Evolutionary conservation across 805 yeast genomes (phyloP), one percentile per base, ranked within the genome.

Genomic region (Ogataea chonburiensis): DNA sequence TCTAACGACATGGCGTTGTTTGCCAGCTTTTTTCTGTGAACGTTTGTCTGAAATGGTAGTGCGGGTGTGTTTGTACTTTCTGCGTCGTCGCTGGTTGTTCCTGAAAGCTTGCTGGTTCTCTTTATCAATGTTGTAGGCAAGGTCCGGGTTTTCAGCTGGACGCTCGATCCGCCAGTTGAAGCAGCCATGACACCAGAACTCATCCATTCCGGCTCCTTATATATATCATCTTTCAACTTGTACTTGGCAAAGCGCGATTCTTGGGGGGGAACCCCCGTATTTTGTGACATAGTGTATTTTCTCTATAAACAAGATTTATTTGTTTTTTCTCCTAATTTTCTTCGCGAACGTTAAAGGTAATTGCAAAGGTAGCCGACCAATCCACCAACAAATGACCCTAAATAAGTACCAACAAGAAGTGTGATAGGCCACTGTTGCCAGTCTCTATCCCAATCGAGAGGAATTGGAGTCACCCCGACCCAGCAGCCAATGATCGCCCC

Each of bases 401-500:
- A 20, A 51, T 86, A 86, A 0, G 79, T 79, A 2, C 98, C 97
- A 7, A 75, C 69, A 10, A 91, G 66, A 27, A 91, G 70, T 0
- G 98, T 91, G 36, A 87, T 75, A 5, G 98, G 98, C 94, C 96
- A 91, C 35, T 70, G 73, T 61, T 91, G 98, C 98, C 98, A 91
- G 17, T 83, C 86, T 51, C 98, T 72, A 58, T 91, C 98, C 98
- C 98, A 91, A 60, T 91, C 98, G 41, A 93, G 68, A 0, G 98
- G 97, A 40, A 93, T 88, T 1, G 95, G 98, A 23, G 86, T 60
- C 3, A 91, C 96, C 11, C 98, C 97, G 1, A 87, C 47, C 98
- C 98, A 91, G 5, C 89, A 78, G 1, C 96, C 96, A 8, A 82
- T 24, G 24, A 68, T 45, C 1, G 68, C 60, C 4, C 75, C 75